Conservation (phyloP, 2,329 filamentous ascomycete genomes). For the Xylariaceae sp. region DNA sequence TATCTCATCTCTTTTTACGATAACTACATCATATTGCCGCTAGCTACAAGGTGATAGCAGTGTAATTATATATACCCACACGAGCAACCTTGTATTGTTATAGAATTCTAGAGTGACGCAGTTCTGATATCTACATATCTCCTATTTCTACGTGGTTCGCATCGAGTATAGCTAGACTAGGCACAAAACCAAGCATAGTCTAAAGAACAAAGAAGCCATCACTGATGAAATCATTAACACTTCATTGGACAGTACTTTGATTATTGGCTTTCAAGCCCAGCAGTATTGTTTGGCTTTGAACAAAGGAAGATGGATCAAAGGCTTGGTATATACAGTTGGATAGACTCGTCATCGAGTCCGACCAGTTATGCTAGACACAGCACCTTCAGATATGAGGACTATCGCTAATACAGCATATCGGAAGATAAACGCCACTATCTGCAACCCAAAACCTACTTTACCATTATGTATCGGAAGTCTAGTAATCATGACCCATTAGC, state of each 20-base stretch:
- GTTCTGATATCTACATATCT: too few species aligned
- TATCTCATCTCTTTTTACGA: constrained; percentile 18
- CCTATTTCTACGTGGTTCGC: too few species aligned
- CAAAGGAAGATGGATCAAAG: constrained; percentile 6
- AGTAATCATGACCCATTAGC: background rate
- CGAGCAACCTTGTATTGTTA: too few species aligned
- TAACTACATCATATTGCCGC: too few species aligned
- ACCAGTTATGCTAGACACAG: background rate
- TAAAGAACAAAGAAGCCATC: constrained; percentile 8
- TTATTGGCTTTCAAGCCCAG: background rate
- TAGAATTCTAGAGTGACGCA: too few species aligned
- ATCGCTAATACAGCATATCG: background rate
- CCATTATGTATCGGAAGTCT: background rate
- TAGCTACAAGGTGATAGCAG: too few species aligned
- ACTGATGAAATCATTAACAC: background rate
- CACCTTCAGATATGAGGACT: background rate
- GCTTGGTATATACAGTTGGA: constrained; percentile 8
- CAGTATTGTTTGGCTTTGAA: constrained; percentile 5
- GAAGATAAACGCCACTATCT: background rate
- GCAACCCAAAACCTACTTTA: background rate
- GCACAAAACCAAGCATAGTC: background rate
- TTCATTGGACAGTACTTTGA: background rate
- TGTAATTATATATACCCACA: too few species aligned
- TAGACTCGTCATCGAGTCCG: background rate
- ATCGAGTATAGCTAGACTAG: too few species aligned